Percentiles rank a stretch among this genome's conserved stretches.
Conservation (phyloP, 495 filamentous ascomycete species). For the Aspergillus nidulans region DNA sequence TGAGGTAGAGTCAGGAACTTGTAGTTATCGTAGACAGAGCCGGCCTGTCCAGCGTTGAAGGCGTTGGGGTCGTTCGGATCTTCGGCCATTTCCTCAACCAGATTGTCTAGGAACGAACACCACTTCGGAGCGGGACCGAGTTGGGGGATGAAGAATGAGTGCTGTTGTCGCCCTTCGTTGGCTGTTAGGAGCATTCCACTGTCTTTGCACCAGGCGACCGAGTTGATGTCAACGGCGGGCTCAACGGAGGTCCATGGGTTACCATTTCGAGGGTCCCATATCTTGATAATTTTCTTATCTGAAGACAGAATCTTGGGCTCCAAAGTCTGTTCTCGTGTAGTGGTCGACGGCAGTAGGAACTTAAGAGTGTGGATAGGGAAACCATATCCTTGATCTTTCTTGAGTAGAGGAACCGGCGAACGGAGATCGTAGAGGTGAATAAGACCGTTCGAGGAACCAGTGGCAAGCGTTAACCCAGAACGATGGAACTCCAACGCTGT, state of each 20-base stretch:
- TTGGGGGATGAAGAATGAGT: constrained; percentile 94
- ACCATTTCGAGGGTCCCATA: constrained; percentile 81
- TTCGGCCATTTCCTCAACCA: constrained; percentile 98
- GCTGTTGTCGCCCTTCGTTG: constrained; percentile 88
- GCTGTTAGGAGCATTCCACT: constrained; percentile 92
- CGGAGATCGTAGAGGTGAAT: constrained; percentile 91
- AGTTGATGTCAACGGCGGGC: constrained; percentile 89
- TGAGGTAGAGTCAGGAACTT: constrained; percentile 91
- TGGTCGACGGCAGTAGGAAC: constrained; percentile 72
- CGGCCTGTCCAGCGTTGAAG: constrained; percentile 46
- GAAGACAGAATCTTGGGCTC: constrained; percentile 87
- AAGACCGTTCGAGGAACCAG: constrained; percentile 85
- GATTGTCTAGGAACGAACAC: constrained; percentile 94
- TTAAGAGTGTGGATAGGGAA: constrained; percentile 87
- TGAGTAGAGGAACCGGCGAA: constrained; percentile 75
- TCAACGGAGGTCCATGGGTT: constrained; percentile 92
- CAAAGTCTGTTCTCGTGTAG: constrained; percentile 51
- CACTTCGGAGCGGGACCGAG: constrained; percentile 88
- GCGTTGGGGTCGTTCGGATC: constrained; percentile 64
- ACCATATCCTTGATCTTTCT: constrained; percentile 94
- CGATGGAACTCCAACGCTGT: constrained; percentile 83
- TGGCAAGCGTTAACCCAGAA: constrained; percentile 80
- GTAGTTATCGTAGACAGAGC: constrained; percentile 94
- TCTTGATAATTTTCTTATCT: constrained; percentile 94
- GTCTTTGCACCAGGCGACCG: constrained; percentile 80